Conservation (phyloP, 164 flowering plant species). For the Aristolochia fimbriata region DNA sequence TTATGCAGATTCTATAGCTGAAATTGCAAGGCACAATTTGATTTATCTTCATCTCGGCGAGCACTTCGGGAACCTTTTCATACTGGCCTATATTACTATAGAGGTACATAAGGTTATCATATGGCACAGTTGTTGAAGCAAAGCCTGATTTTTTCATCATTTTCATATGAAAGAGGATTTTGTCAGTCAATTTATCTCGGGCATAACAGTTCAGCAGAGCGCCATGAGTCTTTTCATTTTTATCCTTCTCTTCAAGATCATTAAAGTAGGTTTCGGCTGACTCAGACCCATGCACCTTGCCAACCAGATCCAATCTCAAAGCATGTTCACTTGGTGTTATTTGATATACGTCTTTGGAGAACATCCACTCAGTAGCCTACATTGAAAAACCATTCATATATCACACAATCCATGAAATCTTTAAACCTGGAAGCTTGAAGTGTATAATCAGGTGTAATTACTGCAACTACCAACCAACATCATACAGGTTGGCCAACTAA, state of each 20-base stretch:
- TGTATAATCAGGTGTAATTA: too few relatives aligned
- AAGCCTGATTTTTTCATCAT: slow-evolving; percentile 24
- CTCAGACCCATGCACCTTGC: slow-evolving; percentile 26
- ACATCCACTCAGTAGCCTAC: slow-evolving; percentile 88
- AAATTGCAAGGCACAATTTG: slow-evolving; percentile 23
- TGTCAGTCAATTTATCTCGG: slow-evolving; percentile 18
- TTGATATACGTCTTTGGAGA: slow-evolving; percentile 14
- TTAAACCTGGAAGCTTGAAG: too few relatives aligned
- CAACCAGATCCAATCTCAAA: slow-evolving; percentile 25
- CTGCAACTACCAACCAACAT: too few relatives aligned
- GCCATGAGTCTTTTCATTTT: slow-evolving; percentile 15
- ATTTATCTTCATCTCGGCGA: slow-evolving; percentile 37
- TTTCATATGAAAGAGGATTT: slow-evolving; percentile 31
- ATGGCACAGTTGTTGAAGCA: slow-evolving; percentile 11
- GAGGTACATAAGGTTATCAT: slow-evolving; percentile 29
- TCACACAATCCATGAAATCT: too few relatives aligned
- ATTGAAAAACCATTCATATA: neutral
- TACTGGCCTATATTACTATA: slow-evolving; percentile 21
- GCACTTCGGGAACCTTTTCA: slow-evolving; percentile 29
- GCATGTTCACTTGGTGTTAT: slow-evolving; percentile 37
- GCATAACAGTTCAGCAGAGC: slow-evolving; percentile 37
- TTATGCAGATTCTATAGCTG: slow-evolving; percentile 20
- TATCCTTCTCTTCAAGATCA: slow-evolving; percentile 13
- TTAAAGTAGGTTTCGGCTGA: slow-evolving; percentile 33
- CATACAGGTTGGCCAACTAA: too few relatives aligned